Evolutionary conservation across 2,329 filamentous ascomycete genomes (phyloP), one percentile per base, ranked within the genome.

Genomic region (Dissoconium aciculare): DNA sequence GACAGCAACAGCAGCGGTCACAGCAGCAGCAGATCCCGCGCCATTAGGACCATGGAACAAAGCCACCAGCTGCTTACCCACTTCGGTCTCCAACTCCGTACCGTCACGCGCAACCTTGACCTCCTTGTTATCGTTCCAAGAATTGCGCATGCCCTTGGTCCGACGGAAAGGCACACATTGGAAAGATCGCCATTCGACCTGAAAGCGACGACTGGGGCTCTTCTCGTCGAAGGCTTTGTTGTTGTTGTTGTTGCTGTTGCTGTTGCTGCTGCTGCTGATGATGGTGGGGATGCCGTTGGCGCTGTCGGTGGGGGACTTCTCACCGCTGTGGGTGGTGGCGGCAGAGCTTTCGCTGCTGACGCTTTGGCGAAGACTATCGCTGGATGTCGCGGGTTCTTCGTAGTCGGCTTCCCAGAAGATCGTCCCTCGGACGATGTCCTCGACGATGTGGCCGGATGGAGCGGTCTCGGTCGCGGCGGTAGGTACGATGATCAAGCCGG

Each of bases 61-160:
- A 27, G 74, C 72, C 40, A 89, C 64, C 32, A 94, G 60, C 46
- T 71, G 72, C 45, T 71, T 71, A 3, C 85, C 87, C 26, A 91
- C 69, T 15, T 64, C 69, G 19, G 84, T 80, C 55, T 94, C 87
- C 31, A 95, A 62, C 54, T 94, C 85, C 0, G 87, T 95, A 2
- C 87, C 87, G 48, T 95, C 87, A 46, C 87, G 69, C 12, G 87
- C 87, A 50, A 95, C 92, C 56, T 95, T 95, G 37, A 95, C 81
- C 51, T 95, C 87, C 31, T 85, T 67, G 49, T 93, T 93, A 3
- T 80, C 78, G 54, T 95, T 95, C 82, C 84, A 93, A 0, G 82
- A 77, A 51, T 95, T 95, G 17, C 83, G 71, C 33, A 95, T 57
- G 0, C 85, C 85, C 38, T 83, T 65, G 0, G 85, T 92, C 25